Evolutionary conservation across 495 filamentous ascomycete species (phyloP).

Genomic region (Pyronema domesticum): DNA sequence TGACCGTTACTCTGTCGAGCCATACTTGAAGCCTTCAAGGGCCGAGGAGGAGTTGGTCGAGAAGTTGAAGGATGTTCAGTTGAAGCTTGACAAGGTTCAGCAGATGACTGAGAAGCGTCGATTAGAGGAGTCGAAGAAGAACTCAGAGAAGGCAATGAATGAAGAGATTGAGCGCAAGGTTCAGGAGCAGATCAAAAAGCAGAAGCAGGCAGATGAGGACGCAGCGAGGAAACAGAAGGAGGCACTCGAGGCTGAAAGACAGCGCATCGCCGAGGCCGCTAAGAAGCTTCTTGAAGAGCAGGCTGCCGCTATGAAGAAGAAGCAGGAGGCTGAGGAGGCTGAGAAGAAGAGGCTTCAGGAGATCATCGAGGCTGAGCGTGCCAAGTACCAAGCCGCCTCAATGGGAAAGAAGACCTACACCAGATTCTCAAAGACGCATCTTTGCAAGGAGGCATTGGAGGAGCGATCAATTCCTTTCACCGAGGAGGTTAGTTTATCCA

Average conservation of each 20-base stretch:
- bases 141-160: conserved; percentile 12
- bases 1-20: neutral
- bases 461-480: conserved; percentile 20
- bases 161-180: conserved; percentile 20
- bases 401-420: conserved; percentile 17
- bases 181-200: conserved; percentile 7
- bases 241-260: neutral
- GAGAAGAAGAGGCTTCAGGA: neutral
- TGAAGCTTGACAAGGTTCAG: conserved; percentile 16
- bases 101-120: conserved; percentile 11
- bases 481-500: conserved; percentile 18
- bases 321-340: neutral
- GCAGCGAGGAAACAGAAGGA: neutral
- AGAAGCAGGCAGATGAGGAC: neutral
- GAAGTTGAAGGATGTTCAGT: conserved; percentile 13
- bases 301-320: neutral
- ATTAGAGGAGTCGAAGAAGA: conserved; percentile 7
- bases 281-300: neutral
- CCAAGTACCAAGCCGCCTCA: conserved; percentile 6
- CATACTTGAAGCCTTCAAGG: neutral
- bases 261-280: neutral
- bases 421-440: conserved; percentile 22
- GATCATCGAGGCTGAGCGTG: conserved; percentile 5
- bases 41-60: conserved; percentile 9
- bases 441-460: conserved; percentile 24